A percentile compares a stretch with the other conserved stretches of the same genome.
These are phyloP conservation scores for Wallacemonas sp. DNA, from an alignment of 208 protist species.

Conservation along the genomic window DNA sequence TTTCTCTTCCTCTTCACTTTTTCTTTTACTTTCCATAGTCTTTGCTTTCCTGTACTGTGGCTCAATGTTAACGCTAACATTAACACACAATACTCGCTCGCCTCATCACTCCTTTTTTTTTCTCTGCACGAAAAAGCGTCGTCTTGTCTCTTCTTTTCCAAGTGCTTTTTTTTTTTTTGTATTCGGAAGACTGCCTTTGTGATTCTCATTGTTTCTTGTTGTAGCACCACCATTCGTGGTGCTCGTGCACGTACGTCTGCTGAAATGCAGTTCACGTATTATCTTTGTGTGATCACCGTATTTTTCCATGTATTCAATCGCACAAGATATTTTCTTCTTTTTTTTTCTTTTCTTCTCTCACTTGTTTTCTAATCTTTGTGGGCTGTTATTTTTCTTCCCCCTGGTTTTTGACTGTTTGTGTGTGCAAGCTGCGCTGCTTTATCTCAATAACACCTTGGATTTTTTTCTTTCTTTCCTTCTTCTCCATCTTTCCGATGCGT, in stretches of 20 bases:
- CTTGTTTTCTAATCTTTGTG: background rate
- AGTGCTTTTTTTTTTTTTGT: background rate
- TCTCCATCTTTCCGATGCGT: too few species aligned
- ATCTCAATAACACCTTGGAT: too few species aligned
- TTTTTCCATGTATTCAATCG: background rate
- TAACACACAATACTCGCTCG: too few species aligned
- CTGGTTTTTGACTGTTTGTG: too few species aligned
- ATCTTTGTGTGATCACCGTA: background rate
- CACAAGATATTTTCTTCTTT: background rate
- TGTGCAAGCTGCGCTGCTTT: too few species aligned
- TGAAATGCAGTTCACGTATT: background rate
- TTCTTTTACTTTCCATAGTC: background rate
- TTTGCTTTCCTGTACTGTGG: background rate
- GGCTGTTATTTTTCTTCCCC: background rate
- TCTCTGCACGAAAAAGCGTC: too few species aligned
- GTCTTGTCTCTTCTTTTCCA: background rate
- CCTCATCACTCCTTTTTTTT: background rate
- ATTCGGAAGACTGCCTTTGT: background rate
- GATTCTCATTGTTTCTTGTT: background rate
- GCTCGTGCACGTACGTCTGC: too few species aligned
- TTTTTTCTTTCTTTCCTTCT: too few species aligned
- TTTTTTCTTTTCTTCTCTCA: background rate
- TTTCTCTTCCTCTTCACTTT: conserved; percentile 5
- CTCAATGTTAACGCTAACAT: too few species aligned
- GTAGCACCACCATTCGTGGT: too few species aligned